phyloP scores from a whole-genome alignment of 192 early-diverging fungal genomes.

The Geosiphon pyriformis region DNA sequence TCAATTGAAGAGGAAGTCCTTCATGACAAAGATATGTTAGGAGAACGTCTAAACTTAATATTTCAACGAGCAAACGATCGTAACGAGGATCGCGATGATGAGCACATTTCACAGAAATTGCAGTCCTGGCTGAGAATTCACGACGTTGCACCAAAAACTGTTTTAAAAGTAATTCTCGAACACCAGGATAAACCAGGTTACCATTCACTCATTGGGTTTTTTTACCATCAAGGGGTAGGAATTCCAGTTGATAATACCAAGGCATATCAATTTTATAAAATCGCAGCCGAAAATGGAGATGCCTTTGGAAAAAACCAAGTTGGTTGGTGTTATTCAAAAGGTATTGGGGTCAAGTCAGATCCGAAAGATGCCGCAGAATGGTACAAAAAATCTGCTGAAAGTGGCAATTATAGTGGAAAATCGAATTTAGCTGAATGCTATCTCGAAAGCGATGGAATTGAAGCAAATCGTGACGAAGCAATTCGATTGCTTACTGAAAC shows the following conservation, averaged over 20 bases:
- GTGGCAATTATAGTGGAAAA: slow-evolving; percentile 12
- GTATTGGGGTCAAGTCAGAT: neutral
- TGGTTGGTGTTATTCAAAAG: neutral
- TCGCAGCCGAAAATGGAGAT: neutral
- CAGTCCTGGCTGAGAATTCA: too few relatives aligned
- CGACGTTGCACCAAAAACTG: too few relatives aligned
- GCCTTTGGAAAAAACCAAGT: neutral
- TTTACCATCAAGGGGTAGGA: neutral
- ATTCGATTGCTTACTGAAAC: slow-evolving; percentile 58
- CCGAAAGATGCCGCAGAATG: neutral
- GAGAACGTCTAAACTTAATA: too few relatives aligned
- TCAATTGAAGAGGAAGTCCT: too few relatives aligned
- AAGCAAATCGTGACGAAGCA: slow-evolving; percentile 40
- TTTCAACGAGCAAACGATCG: too few relatives aligned
- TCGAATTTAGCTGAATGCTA: slow-evolving; percentile 55
- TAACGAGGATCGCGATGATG: too few relatives aligned
- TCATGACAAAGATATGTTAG: too few relatives aligned
- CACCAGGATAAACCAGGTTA: neutral
- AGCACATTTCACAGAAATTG: too few relatives aligned
- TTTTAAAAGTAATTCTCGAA: too few relatives aligned
- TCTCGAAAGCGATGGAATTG: slow-evolving; percentile 53
- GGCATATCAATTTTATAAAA: neutral
- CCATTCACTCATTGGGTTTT: neutral
- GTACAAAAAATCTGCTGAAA: slow-evolving; percentile 5
- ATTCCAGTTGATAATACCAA: neutral